These are phyloP conservation scores for Agaricus sinodeliciosus DNA, from an alignment of 768 basidiomycete genomes.

Conservation along the genomic window DNA sequence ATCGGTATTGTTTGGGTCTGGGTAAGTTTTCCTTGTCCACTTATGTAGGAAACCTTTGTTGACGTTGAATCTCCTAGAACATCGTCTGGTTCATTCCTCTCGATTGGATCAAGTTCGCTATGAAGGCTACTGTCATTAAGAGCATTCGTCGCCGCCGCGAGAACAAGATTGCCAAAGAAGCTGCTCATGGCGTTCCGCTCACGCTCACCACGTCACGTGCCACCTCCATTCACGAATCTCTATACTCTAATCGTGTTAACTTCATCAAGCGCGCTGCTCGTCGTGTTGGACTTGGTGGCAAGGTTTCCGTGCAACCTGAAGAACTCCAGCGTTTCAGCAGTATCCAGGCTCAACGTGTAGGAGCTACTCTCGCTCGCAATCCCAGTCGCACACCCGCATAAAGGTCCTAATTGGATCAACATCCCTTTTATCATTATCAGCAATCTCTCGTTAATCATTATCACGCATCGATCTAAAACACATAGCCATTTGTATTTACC, in stretches of 20 bases:
- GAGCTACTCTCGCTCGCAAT: slow-evolving; percentile 71
- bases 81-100: slow-evolving; percentile 95
- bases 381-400: slow-evolving; percentile 31
- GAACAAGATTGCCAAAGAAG: slow-evolving; percentile 29
- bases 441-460: slow-evolving; percentile 7
- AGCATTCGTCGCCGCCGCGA: slow-evolving; percentile 64
- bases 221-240: slow-evolving; percentile 86
- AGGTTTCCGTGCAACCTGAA: slow-evolving; percentile 70
- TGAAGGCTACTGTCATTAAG: slow-evolving; percentile 92
- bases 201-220: slow-evolving; percentile 85
- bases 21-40: slow-evolving; percentile 41
- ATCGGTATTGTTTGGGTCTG: slow-evolving; percentile 97
- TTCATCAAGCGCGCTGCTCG: slow-evolving; percentile 85
- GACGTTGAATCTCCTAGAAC: slow-evolving; percentile 44
- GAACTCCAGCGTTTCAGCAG: slow-evolving; percentile 82
- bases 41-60: neutral
- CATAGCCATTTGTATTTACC: slow-evolving; percentile 5
- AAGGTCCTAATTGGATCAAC: neutral
- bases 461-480: slow-evolving; percentile 7
- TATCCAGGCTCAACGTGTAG: slow-evolving; percentile 75
- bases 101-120: slow-evolving; percentile 92
- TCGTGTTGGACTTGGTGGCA: slow-evolving; percentile 83
- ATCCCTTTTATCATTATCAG: neutral
- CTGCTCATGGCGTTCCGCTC: slow-evolving; percentile 58
- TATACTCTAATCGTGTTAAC: slow-evolving; percentile 92